Evolutionary conservation across 805 yeast species (phyloP).

Genomic region (Zygosaccharomyces gambellarensis): DNA sequence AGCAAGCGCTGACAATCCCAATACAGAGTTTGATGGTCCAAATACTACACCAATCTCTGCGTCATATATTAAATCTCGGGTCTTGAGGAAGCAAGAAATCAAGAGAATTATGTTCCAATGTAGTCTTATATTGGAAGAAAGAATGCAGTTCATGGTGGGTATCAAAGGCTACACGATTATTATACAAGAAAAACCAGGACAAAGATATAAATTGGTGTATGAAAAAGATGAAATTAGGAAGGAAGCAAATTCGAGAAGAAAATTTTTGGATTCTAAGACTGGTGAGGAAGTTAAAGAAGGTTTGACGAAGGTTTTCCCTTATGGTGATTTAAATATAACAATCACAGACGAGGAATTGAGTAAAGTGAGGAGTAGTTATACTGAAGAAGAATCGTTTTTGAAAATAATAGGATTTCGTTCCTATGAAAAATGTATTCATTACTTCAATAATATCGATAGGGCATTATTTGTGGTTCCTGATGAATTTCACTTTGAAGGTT

Average conservation of each 20-base stretch:
- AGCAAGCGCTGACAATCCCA: constrained; percentile 11
- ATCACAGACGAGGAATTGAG: constrained; percentile 37
- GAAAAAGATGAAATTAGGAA: constrained; percentile 48
- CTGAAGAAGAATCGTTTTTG: constrained; percentile 44
- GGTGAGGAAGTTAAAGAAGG: constrained; percentile 41
- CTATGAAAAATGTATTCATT: constrained; percentile 39
- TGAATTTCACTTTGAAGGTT: constrained; percentile 53
- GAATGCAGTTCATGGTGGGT: constrained; percentile 47
- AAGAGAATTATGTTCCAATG: constrained; percentile 59
- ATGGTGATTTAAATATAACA: constrained; percentile 45
- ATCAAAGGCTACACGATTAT: constrained; percentile 68
- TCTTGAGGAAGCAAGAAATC: constrained; percentile 56
- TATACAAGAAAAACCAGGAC: constrained; percentile 47
- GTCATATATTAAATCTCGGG: constrained; percentile 41
- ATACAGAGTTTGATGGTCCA: constrained; percentile 36
- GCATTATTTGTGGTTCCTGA: constrained; percentile 68
- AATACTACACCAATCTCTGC: constrained; percentile 41
- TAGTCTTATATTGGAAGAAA: constrained; percentile 52
- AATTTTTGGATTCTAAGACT: constrained; percentile 37
- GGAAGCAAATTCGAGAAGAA: constrained; percentile 47
- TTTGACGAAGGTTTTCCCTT: constrained; percentile 37
- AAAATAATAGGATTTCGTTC: constrained; percentile 65
- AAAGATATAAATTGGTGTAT: constrained; percentile 47
- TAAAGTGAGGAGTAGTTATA: constrained; percentile 34
- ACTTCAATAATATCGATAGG: constrained; percentile 48